phyloP scores from a whole-genome alignment of 176 grass and related monocot species.

The Cocos nucifera region DNA sequence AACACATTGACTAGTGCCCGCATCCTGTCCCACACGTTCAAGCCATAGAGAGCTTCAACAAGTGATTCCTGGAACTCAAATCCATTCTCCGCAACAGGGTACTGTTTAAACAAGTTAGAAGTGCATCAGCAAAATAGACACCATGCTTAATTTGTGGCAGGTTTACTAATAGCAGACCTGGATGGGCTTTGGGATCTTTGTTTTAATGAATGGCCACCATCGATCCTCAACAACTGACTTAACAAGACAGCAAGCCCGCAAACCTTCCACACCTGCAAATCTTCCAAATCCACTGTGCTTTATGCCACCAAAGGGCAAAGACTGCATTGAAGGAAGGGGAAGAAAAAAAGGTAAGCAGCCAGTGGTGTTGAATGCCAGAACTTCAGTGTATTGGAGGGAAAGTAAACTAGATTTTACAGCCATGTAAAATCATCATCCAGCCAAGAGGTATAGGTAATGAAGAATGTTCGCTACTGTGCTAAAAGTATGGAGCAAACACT shows the following conservation, averaged over 20 bases:
- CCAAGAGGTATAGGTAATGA: too few relatives aligned
- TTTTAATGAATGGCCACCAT: conserved; percentile 92
- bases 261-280: conserved; percentile 89
- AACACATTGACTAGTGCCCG: conserved; percentile 56
- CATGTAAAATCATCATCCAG: too few relatives aligned
- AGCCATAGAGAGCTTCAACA: conserved; percentile 70
- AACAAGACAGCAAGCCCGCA: conserved; percentile 90
- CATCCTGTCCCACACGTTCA: conserved; percentile 79
- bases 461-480: too few relatives aligned
- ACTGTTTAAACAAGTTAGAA: conserved; percentile 39
- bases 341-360: background rate
- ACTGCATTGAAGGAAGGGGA: conserved; percentile 33
- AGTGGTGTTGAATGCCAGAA: background rate
- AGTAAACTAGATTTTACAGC: too few relatives aligned
- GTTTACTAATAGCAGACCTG: conserved; percentile 40
- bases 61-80: conserved; percentile 91
- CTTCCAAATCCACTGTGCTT: conserved; percentile 97
- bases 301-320: conserved; percentile 91
- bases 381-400: background rate
- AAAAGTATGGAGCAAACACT: too few relatives aligned
- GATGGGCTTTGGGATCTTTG: conserved; percentile 88
- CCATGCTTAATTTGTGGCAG: background rate
- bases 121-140: conserved; percentile 2
- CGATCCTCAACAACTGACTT: conserved; percentile 92
- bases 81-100: conserved; percentile 73